Percentiles rank a stretch among this genome's conserved stretches.
These are phyloP conservation scores for Tetrapisispora iriomotensis DNA, from an alignment of 805 yeast species.

Conservation along the genomic window DNA sequence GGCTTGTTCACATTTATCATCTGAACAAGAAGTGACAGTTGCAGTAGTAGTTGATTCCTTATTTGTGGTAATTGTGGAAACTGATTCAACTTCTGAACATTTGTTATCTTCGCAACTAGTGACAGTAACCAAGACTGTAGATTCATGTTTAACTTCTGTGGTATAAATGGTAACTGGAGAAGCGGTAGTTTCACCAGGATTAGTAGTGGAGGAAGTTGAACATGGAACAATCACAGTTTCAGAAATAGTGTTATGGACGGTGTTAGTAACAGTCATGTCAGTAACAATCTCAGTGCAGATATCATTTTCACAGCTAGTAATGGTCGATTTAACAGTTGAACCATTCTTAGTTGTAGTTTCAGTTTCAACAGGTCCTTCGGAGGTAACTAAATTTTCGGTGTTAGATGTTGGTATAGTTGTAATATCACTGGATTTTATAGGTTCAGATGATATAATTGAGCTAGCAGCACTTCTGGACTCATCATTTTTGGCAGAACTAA, in stretches of 20 bases:
- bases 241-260: conserved; percentile 15
- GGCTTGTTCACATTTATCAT: conserved; percentile 7
- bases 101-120: conserved; percentile 28
- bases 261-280: not conserved
- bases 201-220: conserved; percentile 3
- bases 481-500: conserved; percentile 4
- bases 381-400: too few relatives aligned
- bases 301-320: conserved; percentile 2
- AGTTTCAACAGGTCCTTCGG: conserved; percentile 5
- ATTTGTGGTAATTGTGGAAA: conserved; percentile 27
- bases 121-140: conserved; percentile 30
- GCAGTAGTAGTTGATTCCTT: conserved; percentile 28
- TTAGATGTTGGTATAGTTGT: too few relatives aligned
- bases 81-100: conserved; percentile 27
- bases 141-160: conserved; percentile 2
- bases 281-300: conserved; percentile 1
- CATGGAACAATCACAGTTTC: conserved; percentile 10
- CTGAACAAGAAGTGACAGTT: conserved; percentile 11
- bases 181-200: conserved; percentile 6
- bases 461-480: not conserved
- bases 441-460: conserved; percentile 10
- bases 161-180: conserved; percentile 8
- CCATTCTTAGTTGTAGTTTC: conserved; percentile 2
- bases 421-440: too few relatives aligned
- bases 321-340: conserved; percentile 3